phyloP scores from a whole-genome alignment of 805 yeast species.

The Candida awuae region DNA sequence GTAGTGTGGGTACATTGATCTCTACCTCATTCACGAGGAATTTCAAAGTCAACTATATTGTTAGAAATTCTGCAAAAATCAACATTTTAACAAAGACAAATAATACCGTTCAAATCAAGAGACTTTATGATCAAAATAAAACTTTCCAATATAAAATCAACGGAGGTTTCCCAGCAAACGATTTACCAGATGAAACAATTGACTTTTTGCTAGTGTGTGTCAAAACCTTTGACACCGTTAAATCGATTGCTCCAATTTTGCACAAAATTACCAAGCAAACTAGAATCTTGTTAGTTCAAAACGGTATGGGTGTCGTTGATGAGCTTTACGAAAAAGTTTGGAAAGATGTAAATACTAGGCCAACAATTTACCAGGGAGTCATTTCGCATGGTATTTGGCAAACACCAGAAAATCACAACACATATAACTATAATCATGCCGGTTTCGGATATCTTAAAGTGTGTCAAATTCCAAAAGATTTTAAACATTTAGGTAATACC shows the following conservation, averaged over 20 bases:
- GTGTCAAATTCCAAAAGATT: conserved; percentile 44
- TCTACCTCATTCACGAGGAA: conserved; percentile 18
- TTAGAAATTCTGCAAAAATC: conserved; percentile 22
- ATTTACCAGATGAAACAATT: conserved; percentile 17
- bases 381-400: conserved; percentile 79
- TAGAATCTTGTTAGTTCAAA: conserved; percentile 65
- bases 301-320: conserved; percentile 72
- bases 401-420: conserved; percentile 18
- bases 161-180: conserved; percentile 13
- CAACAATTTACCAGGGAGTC: conserved; percentile 64
- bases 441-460: conserved; percentile 60
- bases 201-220: conserved; percentile 57
- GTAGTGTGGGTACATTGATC: conserved; percentile 29
- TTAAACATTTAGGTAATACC: background rate
- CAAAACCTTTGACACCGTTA: conserved; percentile 65
- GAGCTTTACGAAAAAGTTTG: conserved; percentile 44
- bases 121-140: conserved; percentile 19
- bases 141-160: conserved; percentile 12
- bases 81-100: conserved; percentile 14
- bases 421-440: conserved; percentile 52
- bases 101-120: conserved; percentile 19
- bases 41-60: conserved; percentile 21
- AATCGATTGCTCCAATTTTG: conserved; percentile 51
- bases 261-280: conserved; percentile 41
- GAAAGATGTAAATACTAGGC: conserved; percentile 39